Conservation (phyloP, 2,329 filamentous ascomycete genomes). For the Epichloe scottii region DNA sequence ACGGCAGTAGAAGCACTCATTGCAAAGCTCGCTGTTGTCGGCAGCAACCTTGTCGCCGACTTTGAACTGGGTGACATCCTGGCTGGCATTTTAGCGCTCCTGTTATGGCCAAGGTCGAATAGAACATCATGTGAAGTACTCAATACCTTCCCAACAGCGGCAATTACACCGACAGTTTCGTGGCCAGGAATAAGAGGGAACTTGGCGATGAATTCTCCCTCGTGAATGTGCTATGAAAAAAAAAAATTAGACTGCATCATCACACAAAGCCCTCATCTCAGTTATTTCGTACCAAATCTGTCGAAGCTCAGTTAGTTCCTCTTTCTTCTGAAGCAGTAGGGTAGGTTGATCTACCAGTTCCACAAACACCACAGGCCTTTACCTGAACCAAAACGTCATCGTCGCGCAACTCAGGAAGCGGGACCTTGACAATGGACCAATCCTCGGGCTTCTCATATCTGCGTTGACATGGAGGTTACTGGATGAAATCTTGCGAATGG, state of each 20-base stretch:
- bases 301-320: conserved; percentile 10
- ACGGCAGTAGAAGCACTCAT: conserved; percentile 62
- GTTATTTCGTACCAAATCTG: conserved; percentile 22
- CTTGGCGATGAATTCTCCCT: conserved; percentile 53
- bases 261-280: neutral
- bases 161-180: conserved; percentile 55
- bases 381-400: conserved; percentile 54
- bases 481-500: neutral
- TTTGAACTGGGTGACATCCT: conserved; percentile 46
- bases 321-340: neutral
- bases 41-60: conserved; percentile 53
- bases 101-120: neutral
- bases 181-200: conserved; percentile 57
- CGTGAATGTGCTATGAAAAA: conserved; percentile 40
- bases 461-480: neutral
- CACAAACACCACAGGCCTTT: conserved; percentile 53
- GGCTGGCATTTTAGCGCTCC: neutral
- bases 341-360: conserved; percentile 31
- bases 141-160: conserved; percentile 34
- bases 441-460: conserved; percentile 50
- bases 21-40: conserved; percentile 55
- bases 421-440: conserved; percentile 48
- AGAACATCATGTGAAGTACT: neutral
- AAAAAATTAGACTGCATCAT: neutral
- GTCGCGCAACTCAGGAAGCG: conserved; percentile 46